phyloP scores from a whole-genome alignment of 2,329 filamentous ascomycete species.

The Cladorrhinum sp. region DNA sequence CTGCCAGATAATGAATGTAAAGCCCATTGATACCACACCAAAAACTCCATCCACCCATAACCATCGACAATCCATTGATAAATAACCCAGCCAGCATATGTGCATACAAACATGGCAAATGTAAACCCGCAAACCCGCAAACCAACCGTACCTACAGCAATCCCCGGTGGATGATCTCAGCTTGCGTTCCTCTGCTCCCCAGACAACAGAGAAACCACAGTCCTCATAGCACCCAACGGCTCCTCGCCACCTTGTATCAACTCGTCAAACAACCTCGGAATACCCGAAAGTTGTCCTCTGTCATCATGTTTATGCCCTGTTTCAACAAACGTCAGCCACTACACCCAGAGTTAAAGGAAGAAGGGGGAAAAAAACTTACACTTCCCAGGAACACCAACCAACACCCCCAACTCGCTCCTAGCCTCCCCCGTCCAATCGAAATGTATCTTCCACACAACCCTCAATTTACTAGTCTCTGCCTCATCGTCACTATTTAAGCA shows the following conservation, averaged over 20 bases:
- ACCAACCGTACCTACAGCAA: no score
- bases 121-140: no score
- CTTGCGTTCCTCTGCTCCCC: constrained; percentile 39
- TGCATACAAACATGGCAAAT: no score
- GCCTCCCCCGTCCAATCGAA: constrained; percentile 76
- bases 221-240: constrained; percentile 55
- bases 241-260: constrained; percentile 55
- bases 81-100: no score
- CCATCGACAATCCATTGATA: no score
- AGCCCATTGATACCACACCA: no score
- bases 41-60: no score
- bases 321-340: constrained; percentile 12
- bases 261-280: constrained; percentile 59
- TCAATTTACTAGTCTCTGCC: constrained; percentile 29
- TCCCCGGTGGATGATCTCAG: no score
- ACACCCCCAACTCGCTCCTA: constrained; percentile 53
- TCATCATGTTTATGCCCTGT: constrained; percentile 60
- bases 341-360: background rate
- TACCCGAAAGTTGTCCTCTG: constrained; percentile 52
- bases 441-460: constrained; percentile 60
- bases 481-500: constrained; percentile 33
- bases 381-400: constrained; percentile 56
- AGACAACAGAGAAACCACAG: constrained; percentile 57
- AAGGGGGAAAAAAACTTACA: constrained; percentile 51
- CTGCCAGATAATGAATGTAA: no score